Evolutionary conservation across 2,329 filamentous ascomycete genomes (phyloP).

Genomic region (Hansfordia pulvinata): DNA sequence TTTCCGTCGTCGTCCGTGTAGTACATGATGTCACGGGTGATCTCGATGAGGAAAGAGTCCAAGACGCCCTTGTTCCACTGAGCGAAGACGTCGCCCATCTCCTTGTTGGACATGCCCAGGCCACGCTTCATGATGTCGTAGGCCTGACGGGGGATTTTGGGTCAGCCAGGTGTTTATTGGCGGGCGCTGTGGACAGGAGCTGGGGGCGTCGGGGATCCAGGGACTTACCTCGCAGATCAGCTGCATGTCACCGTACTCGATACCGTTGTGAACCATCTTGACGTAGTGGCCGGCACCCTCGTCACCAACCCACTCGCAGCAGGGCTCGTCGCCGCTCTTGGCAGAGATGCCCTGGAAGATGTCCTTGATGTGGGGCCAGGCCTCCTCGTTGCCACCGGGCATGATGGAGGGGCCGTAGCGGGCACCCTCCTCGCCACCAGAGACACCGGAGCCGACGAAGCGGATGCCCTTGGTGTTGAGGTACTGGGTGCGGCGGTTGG

Average conservation of each 20-base stretch:
- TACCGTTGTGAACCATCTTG: conserved; percentile 99
- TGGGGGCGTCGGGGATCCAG: too few species aligned
- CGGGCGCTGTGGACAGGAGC: background rate
- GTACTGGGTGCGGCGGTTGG: conserved; percentile 92
- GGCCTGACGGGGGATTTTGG: conserved; percentile 41
- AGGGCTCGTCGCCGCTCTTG: conserved; percentile 93
- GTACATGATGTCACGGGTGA: conserved; percentile 97
- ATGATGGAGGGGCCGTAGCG: conserved; percentile 95
- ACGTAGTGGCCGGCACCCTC: conserved; percentile 99
- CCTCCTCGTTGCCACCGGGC: conserved; percentile 97
- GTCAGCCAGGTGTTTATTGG: too few species aligned
- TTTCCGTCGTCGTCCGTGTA: conserved; percentile 91
- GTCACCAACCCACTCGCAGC: conserved; percentile 99
- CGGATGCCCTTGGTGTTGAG: conserved; percentile 75
- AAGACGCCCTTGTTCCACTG: conserved; percentile 98
- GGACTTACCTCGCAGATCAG: conserved; percentile 84
- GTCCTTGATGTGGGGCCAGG: conserved; percentile 97
- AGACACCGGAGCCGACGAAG: conserved; percentile 95
- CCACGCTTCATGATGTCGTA: conserved; percentile 99
- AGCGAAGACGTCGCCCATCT: conserved; percentile 87
- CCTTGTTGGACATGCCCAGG: conserved; percentile 76
- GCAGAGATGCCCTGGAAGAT: conserved; percentile 96
- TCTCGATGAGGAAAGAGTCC: conserved; percentile 98
- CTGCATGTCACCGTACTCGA: conserved; percentile 99
- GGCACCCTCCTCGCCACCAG: conserved; percentile 97